Evolutionary conservation across 2,329 filamentous ascomycete species (phyloP).

Genomic region (Cryphonectria parasitica): DNA sequence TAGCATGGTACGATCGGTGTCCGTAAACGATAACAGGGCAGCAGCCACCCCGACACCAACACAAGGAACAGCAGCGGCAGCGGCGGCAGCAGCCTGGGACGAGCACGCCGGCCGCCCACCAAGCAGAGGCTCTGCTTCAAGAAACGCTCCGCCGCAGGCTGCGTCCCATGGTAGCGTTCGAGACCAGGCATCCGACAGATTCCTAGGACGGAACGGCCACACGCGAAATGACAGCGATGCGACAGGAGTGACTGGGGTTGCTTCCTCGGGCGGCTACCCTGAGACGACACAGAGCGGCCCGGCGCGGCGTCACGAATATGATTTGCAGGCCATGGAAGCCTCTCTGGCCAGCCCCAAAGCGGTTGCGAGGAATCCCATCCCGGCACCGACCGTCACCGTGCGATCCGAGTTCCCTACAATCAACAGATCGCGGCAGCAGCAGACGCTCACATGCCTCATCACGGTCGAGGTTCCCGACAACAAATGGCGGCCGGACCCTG

Average conservation of each 20-base stretch:
- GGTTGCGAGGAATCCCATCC: constrained; percentile 82
- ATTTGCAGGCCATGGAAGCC: constrained; percentile 94
- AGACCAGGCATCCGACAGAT: constrained; percentile 54
- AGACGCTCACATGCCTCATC: constrained; percentile 90
- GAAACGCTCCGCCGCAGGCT: constrained; percentile 38
- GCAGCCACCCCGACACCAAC: constrained; percentile 54
- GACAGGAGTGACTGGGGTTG: constrained; percentile 70
- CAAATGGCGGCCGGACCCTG: constrained; percentile 85
- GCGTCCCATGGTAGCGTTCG: constrained; percentile 46
- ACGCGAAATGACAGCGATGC: constrained; percentile 78
- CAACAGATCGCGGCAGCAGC: constrained; percentile 88
- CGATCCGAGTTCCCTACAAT: constrained; percentile 97
- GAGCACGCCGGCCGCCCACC: constrained; percentile 58
- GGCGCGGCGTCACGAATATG: constrained; percentile 82
- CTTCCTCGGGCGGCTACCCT: constrained; percentile 79
- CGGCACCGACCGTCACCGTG: constrained; percentile 87
- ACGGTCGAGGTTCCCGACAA: constrained; percentile 92
- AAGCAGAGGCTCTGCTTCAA: constrained; percentile 51
- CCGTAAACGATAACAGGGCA: constrained; percentile 65
- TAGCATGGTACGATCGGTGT: constrained; percentile 84
- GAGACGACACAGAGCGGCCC: constrained; percentile 73
- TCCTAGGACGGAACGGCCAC: constrained; percentile 56
- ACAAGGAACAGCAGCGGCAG: constrained; percentile 64
- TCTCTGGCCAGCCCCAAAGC: constrained; percentile 74
- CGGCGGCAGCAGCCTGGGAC: constrained; percentile 65